phyloP scores from a whole-genome alignment of 805 yeast genomes.

The Kazachstania taianensis region DNA sequence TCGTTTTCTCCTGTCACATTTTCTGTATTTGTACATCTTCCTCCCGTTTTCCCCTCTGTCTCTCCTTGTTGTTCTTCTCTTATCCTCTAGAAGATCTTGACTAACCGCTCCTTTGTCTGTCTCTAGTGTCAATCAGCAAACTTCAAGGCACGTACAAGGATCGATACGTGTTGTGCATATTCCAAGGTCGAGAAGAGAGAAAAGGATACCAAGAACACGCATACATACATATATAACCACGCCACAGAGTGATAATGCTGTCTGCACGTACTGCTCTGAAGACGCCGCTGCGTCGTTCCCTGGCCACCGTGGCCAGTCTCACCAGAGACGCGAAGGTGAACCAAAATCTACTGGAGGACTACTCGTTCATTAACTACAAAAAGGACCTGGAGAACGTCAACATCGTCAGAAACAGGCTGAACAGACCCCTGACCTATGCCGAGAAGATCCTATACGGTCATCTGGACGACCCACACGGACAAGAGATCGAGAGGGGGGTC shows the following conservation, averaged over 20 bases:
- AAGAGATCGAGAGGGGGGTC: constrained; percentile 76
- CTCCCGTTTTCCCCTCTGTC: too few relatives aligned
- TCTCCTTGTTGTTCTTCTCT: too few relatives aligned
- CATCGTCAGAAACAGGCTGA: constrained; percentile 70
- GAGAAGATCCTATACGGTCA: constrained; percentile 94
- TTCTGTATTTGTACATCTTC: too few relatives aligned
- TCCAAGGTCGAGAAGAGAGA: too few relatives aligned
- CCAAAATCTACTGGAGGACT: constrained; percentile 73
- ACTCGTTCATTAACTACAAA: constrained; percentile 86
- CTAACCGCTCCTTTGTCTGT: too few relatives aligned
- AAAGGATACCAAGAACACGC: not conserved
- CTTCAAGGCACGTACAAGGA: too few relatives aligned
- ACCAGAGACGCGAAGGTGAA: constrained; percentile 63
- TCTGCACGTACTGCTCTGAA: constrained; percentile 24
- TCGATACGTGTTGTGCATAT: too few relatives aligned
- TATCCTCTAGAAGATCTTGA: too few relatives aligned
- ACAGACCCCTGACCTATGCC: constrained; percentile 87
- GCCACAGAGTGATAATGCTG: constrained; percentile 15
- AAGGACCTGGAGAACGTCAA: constrained; percentile 79
- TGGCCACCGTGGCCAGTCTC: constrained; percentile 34
- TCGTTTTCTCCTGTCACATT: too few relatives aligned
- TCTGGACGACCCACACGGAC: constrained; percentile 84
- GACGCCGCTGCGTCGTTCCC: constrained; percentile 26
- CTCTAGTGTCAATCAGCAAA: too few relatives aligned
- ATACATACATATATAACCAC: not conserved